Conservation (phyloP, 1,284 basidiomycete species). For the Cryptococcus maquisensis region DNA sequence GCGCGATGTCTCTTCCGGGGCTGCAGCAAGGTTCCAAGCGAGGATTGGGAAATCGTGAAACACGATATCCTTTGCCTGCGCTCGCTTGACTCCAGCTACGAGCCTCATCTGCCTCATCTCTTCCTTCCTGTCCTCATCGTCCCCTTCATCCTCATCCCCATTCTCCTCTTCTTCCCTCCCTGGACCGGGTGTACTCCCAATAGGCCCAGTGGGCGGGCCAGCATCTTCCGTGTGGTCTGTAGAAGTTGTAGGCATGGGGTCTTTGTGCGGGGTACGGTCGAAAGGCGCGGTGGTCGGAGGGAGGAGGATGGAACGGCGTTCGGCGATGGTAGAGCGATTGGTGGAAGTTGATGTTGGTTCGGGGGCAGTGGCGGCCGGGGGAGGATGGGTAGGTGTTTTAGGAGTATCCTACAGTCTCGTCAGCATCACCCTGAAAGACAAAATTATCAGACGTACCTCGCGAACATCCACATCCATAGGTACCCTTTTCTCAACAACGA, state of each 20-base stretch:
- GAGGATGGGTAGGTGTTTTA: background rate
- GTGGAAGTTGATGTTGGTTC: background rate
- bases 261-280: constrained; percentile 12
- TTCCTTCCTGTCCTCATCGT: constrained; percentile 6
- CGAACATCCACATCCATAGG: background rate
- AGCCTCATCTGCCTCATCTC: constrained; percentile 17
- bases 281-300: constrained; percentile 27
- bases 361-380: background rate
- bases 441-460: background rate
- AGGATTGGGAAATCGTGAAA: constrained; percentile 22
- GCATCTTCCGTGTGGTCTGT: constrained; percentile 31
- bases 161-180: background rate
- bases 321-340: constrained; percentile 31
- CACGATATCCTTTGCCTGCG: constrained; percentile 3
- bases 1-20: constrained; percentile 18
- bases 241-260: constrained; percentile 28
- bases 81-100: constrained; percentile 18
- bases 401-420: background rate
- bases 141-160: background rate
- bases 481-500: background rate
- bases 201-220: constrained; percentile 12
- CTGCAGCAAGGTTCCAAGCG: constrained; percentile 27
- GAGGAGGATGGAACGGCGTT: constrained; percentile 28
- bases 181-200: no score
- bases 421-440: background rate